phyloP scores from a whole-genome alignment of 305 asterid species.

The Fraxinus latifolia region DNA sequence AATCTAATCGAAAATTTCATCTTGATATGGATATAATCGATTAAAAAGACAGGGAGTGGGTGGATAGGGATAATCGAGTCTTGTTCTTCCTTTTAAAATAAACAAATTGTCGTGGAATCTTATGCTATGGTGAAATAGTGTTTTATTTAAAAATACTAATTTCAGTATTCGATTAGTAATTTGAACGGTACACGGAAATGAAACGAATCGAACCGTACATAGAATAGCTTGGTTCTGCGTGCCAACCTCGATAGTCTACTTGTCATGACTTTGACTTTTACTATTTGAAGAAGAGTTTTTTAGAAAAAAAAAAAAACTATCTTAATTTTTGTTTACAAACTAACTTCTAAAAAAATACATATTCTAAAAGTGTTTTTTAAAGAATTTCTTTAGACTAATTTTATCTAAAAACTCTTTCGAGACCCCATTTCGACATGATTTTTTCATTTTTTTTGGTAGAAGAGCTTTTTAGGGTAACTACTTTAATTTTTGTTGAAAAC shows the following conservation, averaged over 20 bases:
- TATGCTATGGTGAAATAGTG: background rate
- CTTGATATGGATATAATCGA: conserved; percentile 33
- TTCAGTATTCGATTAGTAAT: background rate
- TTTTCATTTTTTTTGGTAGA: too few species aligned
- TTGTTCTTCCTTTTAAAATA: background rate
- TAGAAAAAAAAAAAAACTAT: too few species aligned
- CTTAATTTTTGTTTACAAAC: too few species aligned
- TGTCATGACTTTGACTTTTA: too few species aligned
- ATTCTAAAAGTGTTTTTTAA: too few species aligned
- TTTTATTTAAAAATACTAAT: background rate
- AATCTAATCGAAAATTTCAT: conserved; percentile 37
- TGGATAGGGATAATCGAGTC: background rate
- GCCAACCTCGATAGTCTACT: background rate
- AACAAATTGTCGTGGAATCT: background rate
- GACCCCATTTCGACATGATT: too few species aligned
- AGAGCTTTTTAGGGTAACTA: too few species aligned
- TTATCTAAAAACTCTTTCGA: background rate
- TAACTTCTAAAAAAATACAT: too few species aligned
- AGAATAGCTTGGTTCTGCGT: background rate
- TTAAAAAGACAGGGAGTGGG: conserved; percentile 5
- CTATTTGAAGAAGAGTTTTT: background rate
- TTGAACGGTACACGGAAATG: background rate
- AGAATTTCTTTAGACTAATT: background rate
- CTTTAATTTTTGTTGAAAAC: too few species aligned
- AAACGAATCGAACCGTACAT: too few species aligned